Evolutionary conservation across 345 rosid species (phyloP).

Genomic region (Eucalyptus fibrosa): DNA sequence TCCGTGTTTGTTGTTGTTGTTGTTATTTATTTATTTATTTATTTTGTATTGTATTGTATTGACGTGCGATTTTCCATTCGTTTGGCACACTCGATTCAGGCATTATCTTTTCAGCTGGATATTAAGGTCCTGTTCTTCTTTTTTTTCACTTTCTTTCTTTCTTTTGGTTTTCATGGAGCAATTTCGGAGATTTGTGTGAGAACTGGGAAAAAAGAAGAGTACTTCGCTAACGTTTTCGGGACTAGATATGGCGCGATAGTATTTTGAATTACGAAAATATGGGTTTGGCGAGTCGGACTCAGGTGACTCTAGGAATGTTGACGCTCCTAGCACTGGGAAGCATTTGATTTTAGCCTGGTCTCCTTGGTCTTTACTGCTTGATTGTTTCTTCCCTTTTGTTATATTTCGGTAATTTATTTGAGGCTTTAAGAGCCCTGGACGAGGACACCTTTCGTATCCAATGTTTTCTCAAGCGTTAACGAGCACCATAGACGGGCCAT

Average conservation of each 20-base stretch:
- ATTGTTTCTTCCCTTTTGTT: neutral
- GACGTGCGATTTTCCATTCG: neutral
- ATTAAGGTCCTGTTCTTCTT: neutral
- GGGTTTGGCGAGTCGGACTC: neutral
- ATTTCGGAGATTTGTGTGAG: neutral
- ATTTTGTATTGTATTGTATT: neutral
- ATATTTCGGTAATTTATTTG: neutral
- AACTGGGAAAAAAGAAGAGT: neutral
- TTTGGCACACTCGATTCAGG: neutral
- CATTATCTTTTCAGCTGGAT: neutral
- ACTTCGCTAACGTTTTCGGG: neutral
- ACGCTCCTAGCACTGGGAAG: neutral
- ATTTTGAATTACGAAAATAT: neutral
- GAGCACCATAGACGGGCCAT: neutral
- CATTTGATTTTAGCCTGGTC: neutral
- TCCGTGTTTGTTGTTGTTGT: neutral
- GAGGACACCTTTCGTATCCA: neutral
- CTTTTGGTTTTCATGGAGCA: neutral
- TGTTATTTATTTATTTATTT: neutral
- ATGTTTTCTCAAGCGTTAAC: neutral
- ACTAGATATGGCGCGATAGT: neutral
- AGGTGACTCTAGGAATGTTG: neutral
- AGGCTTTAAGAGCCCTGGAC: neutral
- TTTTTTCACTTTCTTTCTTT: no score
- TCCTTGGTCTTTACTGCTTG: neutral